Percentiles rank a stretch among this genome's conserved stretches.
phyloP scores from a whole-genome alignment of 2,329 filamentous ascomycete species.

The Colletotrichum acutatum region DNA sequence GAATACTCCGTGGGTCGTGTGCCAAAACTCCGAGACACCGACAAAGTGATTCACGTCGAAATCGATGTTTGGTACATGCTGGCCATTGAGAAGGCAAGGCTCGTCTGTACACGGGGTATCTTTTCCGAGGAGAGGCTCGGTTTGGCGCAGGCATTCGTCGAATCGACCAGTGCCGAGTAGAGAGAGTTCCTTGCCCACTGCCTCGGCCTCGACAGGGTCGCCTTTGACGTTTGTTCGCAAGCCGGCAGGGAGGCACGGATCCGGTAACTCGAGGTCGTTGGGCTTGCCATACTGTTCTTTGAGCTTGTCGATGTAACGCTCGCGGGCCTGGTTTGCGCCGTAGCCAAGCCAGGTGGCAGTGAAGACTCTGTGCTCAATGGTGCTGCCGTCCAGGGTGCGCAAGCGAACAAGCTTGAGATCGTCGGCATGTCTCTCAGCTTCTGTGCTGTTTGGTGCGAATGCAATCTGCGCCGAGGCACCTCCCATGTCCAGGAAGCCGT shows the following conservation, averaged over 20 bases:
- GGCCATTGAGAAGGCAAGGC: conserved; percentile 90
- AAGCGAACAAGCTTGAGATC: conserved; percentile 89
- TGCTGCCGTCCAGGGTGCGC: conserved; percentile 81
- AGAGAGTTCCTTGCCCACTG: conserved; percentile 54
- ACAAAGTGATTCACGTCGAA: conserved; percentile 98
- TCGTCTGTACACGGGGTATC: conserved; percentile 84
- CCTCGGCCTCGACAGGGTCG: conserved; percentile 55
- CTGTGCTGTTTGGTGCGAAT: conserved; percentile 93
- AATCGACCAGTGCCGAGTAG: conserved; percentile 89
- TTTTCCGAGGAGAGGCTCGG: conserved; percentile 89
- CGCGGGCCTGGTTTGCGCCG: conserved; percentile 92
- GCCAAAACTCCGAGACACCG: conserved; percentile 98
- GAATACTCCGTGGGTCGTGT: conserved; percentile 96
- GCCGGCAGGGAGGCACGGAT: conserved; percentile 89
- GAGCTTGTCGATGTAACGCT: conserved; percentile 84
- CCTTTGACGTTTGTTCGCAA: conserved; percentile 81
- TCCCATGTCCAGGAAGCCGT: conserved; percentile 98
- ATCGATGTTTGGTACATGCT: conserved; percentile 94
- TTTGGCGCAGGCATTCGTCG: conserved; percentile 82
- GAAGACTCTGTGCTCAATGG: conserved; percentile 88
- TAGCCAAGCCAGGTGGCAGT: conserved; percentile 97
- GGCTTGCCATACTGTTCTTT: conserved; percentile 71
- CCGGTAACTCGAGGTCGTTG: conserved; percentile 76
- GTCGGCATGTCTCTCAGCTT: conserved; percentile 88
- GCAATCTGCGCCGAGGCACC: conserved; percentile 98